Percentiles rank a stretch among this genome's conserved stretches.
Evolutionary conservation across 441 rosid species (phyloP).

Genomic region (Omphalea diandra): DNA sequence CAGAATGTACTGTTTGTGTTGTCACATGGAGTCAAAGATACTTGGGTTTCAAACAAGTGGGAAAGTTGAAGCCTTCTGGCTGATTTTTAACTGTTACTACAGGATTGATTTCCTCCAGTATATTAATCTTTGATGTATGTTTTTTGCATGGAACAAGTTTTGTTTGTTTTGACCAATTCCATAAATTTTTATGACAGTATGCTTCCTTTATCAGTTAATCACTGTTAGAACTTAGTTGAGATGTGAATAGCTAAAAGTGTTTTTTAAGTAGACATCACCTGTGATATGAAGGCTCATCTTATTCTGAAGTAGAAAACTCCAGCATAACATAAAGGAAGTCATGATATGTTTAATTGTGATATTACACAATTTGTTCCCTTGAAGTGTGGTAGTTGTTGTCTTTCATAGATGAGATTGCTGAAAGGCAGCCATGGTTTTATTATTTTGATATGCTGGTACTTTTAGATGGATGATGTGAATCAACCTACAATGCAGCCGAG

Average conservation of each 20-base stretch:
- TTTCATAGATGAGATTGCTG: background rate
- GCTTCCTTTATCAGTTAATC: background rate
- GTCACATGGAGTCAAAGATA: background rate
- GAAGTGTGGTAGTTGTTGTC: background rate
- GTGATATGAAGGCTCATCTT: no score
- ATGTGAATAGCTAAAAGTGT: no score
- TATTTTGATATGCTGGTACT: background rate
- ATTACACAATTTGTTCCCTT: background rate
- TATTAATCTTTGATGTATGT: background rate
- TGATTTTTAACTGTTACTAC: background rate
- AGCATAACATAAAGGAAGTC: background rate
- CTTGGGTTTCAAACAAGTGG: background rate
- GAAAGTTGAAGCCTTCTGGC: background rate
- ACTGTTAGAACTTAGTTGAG: background rate
- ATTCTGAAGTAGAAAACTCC: background rate
- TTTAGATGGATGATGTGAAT: slow-evolving; percentile 16
- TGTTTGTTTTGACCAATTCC: background rate
- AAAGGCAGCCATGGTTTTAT: background rate
- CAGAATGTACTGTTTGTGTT: background rate
- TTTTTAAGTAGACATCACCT: no score
- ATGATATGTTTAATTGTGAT: background rate
- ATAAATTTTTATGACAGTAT: background rate
- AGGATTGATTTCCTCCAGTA: background rate
- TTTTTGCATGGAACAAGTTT: background rate
- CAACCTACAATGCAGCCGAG: slow-evolving; percentile 41